Conservation (phyloP, 345 rosid species). For the Citrus glauca region DNA sequence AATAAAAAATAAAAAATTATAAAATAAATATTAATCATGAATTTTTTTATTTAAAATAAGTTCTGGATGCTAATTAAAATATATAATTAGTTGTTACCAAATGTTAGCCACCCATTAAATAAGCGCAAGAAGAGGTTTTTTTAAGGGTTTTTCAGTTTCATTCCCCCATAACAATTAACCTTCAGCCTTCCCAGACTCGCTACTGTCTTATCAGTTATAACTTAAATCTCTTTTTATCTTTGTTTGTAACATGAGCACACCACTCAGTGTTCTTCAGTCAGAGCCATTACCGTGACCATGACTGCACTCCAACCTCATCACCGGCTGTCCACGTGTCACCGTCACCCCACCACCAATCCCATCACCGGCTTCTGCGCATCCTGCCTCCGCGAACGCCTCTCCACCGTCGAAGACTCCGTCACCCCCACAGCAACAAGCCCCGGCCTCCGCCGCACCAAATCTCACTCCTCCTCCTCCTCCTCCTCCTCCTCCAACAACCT, state of each 20-base stretch:
- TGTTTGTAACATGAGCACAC: constrained; percentile 20
- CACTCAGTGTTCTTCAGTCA: constrained; percentile 10
- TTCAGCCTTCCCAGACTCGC: background rate
- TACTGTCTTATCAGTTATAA: background rate
- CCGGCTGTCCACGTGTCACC: constrained; percentile 49
- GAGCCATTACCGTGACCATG: constrained; percentile 56
- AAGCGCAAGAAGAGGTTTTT: background rate
- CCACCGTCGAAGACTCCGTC: constrained; percentile 47
- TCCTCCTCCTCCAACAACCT: constrained; percentile 28
- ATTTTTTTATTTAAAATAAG: too few relatives aligned
- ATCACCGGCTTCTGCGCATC: constrained; percentile 62
- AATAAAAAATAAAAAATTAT: too few relatives aligned
- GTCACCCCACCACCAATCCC: constrained; percentile 51
- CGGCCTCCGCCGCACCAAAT: constrained; percentile 51
- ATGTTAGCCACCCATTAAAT: too few relatives aligned
- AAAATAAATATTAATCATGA: too few relatives aligned
- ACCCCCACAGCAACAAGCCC: constrained; percentile 20
- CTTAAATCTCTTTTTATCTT: background rate
- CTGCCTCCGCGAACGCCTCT: constrained; percentile 82
- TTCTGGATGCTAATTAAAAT: too few relatives aligned
- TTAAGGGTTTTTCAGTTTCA: background rate
- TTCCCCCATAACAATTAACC: background rate
- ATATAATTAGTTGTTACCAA: too few relatives aligned
- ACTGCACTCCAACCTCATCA: constrained; percentile 30
- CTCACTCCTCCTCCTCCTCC: constrained; percentile 40